A percentile compares a stretch with the other conserved stretches of the same genome.
Evolutionary conservation across 768 basidiomycete genomes (phyloP).

Genomic region (Suillus decipiens): DNA sequence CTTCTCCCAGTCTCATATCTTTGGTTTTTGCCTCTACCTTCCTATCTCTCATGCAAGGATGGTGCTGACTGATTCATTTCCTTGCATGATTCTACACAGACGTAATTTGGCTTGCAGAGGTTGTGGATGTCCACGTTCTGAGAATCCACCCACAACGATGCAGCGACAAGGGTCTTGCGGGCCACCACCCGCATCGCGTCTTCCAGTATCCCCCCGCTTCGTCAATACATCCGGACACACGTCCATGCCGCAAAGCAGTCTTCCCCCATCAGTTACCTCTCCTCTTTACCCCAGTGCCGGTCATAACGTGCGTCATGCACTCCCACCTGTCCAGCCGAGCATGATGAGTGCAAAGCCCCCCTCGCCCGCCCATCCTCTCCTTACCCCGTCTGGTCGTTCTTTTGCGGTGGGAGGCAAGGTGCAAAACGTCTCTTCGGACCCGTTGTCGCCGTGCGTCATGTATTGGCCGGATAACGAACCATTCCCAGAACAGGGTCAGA

Average conservation of each 20-base stretch:
- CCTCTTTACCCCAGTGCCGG: conserved; percentile 31
- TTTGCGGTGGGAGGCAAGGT: conserved; percentile 78
- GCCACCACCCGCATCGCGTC: conserved; percentile 24
- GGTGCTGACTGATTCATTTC: conserved; percentile 50
- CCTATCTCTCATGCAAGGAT: conserved; percentile 17
- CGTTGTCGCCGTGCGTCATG: conserved; percentile 74
- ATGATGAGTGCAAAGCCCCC: conserved; percentile 32
- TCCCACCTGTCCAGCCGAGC: conserved; percentile 22
- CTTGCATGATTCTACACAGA: conserved; percentile 56
- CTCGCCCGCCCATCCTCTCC: conserved; percentile 61
- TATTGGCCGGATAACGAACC: conserved; percentile 93
- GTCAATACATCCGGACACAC: conserved; percentile 14
- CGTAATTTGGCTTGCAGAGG: conserved; percentile 79
- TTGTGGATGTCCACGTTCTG: conserved; percentile 64
- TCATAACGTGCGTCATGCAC: conserved; percentile 28
- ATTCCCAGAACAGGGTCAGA: conserved; percentile 78
- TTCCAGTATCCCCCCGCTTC: conserved; percentile 29
- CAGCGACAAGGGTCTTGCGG: conserved; percentile 31
- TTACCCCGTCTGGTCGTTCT: conserved; percentile 81
- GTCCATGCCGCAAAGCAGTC: not conserved
- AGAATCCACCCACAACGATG: conserved; percentile 32
- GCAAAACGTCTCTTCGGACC: conserved; percentile 76
- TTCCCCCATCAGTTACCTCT: conserved; percentile 31
- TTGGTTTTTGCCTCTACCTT: conserved; percentile 16
- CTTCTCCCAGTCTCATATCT: conserved; percentile 20